A percentile compares a stretch with the other conserved stretches of the same genome.
phyloP scores from a whole-genome alignment of 805 yeast genomes.

The Pachysolen tannophilus region DNA sequence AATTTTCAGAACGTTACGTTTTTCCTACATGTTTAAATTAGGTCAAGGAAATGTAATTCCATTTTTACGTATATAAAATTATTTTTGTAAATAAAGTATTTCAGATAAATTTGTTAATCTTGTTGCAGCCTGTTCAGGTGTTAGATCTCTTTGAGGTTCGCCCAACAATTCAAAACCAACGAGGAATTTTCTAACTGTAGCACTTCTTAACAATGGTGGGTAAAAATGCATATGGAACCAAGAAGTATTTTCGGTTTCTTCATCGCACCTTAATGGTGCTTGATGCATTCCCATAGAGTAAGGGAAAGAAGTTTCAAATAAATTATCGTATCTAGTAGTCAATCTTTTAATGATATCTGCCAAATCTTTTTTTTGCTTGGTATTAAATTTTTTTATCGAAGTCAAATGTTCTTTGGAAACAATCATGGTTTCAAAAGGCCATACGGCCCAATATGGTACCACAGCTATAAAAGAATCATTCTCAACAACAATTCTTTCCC shows the following conservation, averaged over 20 bases:
- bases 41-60: too few relatives aligned
- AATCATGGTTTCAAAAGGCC: constrained; percentile 74
- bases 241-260: constrained; percentile 34
- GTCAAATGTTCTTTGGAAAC: constrained; percentile 47
- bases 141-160: constrained; percentile 63
- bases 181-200: constrained; percentile 66
- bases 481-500: constrained; percentile 44
- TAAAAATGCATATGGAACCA: constrained; percentile 73
- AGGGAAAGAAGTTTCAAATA: constrained; percentile 64
- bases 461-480: constrained; percentile 60
- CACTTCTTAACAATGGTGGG: constrained; percentile 68
- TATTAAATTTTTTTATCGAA: constrained; percentile 39
- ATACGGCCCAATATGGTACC: constrained; percentile 76
- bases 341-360: constrained; percentile 44
- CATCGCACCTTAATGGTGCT: constrained; percentile 61
- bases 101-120: too few relatives aligned
- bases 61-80: too few relatives aligned
- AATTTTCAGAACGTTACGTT: too few relatives aligned
- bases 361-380: constrained; percentile 41
- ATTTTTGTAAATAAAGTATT: too few relatives aligned
- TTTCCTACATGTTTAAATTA: too few relatives aligned
- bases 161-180: constrained; percentile 66
- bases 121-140: constrained; percentile 60
- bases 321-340: constrained; percentile 62
- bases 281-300: constrained; percentile 81